Evolutionary conservation across 306 rosid genomes (phyloP).

Genomic region (Cicer judaicum): DNA sequence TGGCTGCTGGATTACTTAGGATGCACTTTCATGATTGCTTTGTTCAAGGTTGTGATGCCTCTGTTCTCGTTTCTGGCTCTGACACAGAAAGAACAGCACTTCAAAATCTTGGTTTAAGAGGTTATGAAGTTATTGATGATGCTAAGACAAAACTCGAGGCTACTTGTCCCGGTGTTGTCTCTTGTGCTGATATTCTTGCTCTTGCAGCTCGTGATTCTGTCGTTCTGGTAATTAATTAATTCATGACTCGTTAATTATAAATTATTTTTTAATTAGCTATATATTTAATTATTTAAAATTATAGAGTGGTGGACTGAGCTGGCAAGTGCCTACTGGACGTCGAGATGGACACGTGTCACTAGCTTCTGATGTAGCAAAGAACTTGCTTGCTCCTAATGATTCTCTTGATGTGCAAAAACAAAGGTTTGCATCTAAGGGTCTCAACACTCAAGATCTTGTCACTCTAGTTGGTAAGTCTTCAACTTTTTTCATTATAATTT

Average conservation of each 20-base stretch:
- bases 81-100: slow-evolving; percentile 37
- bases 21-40: slow-evolving; percentile 66
- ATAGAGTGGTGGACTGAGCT: slow-evolving; percentile 53
- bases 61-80: slow-evolving; percentile 48
- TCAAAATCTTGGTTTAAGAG: slow-evolving; percentile 47
- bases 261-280: too few species aligned
- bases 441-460: slow-evolving; percentile 65
- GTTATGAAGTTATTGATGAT: slow-evolving; percentile 57
- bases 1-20: slow-evolving; percentile 54
- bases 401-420: slow-evolving; percentile 53
- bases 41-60: slow-evolving; percentile 58
- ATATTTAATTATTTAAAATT: too few species aligned
- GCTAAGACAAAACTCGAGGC: slow-evolving; percentile 56
- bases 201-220: slow-evolving; percentile 66
- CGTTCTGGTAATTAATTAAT: slow-evolving; percentile 46
- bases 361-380: slow-evolving; percentile 46
- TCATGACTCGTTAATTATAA: too few species aligned
- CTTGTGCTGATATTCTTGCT: slow-evolving; percentile 62
- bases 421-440: slow-evolving; percentile 55
- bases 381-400: slow-evolving; percentile 51
- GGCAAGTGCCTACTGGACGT: slow-evolving; percentile 67
- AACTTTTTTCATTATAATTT: too few species aligned
- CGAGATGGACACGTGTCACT: slow-evolving; percentile 63
- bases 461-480: slow-evolving; percentile 60
- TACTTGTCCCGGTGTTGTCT: slow-evolving; percentile 61